phyloP scores from a whole-genome alignment of 2,329 filamentous ascomycete species.

The Chaetomium olivaceum region DNA sequence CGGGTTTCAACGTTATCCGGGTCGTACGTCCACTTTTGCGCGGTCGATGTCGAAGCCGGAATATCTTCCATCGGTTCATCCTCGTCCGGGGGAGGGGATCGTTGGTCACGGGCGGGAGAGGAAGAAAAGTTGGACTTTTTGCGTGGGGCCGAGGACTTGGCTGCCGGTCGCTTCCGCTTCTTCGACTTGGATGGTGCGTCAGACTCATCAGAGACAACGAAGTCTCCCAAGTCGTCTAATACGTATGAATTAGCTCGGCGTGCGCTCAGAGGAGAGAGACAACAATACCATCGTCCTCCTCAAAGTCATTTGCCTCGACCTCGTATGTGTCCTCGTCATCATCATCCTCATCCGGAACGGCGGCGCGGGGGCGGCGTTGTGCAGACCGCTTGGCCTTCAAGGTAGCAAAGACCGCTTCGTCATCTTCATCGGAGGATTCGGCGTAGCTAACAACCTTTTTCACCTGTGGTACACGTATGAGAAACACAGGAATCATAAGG shows the following conservation, averaged over 20 bases:
- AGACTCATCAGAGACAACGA: constrained; percentile 83
- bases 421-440: constrained; percentile 80
- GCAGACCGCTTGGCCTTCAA: constrained; percentile 44
- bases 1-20: constrained; percentile 47
- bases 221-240: constrained; percentile 77
- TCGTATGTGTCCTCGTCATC: constrained; percentile 71
- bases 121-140: constrained; percentile 63
- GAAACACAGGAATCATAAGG: not conserved
- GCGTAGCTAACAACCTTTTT: constrained; percentile 73
- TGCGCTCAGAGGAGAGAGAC: not conserved
- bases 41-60: constrained; percentile 64
- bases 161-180: constrained; percentile 71
- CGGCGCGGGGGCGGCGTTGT: constrained; percentile 53
- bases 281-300: constrained; percentile 52
- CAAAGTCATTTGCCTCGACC: constrained; percentile 58
- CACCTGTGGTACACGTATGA: constrained; percentile 38
- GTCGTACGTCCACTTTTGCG: constrained; percentile 76
- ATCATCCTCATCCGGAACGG: constrained; percentile 70
- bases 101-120: constrained; percentile 34
- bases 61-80: constrained; percentile 58
- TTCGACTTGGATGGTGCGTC: constrained; percentile 65
- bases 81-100: constrained; percentile 42
- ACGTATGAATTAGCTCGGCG: constrained; percentile 20
- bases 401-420: constrained; percentile 67
- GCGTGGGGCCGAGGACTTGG: constrained; percentile 53